Percentiles rank a stretch among this genome's conserved stretches.
Evolutionary conservation across 1,139 yeast species (phyloP).

Genomic region (Pneumocystis sp.): DNA sequence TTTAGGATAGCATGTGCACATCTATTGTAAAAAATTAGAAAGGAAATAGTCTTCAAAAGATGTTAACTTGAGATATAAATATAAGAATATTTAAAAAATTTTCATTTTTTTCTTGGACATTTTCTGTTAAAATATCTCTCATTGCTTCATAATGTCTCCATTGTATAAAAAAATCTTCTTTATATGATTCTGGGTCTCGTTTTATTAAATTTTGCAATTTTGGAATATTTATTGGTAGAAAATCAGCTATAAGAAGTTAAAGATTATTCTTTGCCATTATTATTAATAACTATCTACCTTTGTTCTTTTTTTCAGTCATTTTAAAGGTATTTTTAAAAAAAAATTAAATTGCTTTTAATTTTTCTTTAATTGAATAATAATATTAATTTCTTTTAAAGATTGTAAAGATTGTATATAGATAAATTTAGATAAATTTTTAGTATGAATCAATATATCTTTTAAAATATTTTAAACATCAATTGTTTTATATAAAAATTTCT

Average conservation of each 20-base stretch:
- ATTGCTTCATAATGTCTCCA: conserved; percentile 82
- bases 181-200: conserved; percentile 81
- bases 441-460: not conserved
- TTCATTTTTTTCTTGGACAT: conserved; percentile 32
- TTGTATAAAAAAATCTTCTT: conserved; percentile 85
- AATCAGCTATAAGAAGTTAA: conserved; percentile 72
- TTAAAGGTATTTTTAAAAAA: not conserved
- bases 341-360: not conserved
- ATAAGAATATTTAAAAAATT: conserved; percentile 79
- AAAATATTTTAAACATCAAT: not conserved
- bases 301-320: not conserved
- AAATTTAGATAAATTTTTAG: not conserved
- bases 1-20: conserved; percentile 53
- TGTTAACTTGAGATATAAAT: conserved; percentile 80
- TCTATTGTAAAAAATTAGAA: not conserved
- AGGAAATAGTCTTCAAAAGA: conserved; percentile 14
- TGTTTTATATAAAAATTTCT: not conserved
- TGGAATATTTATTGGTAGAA: conserved; percentile 81
- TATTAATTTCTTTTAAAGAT: too few species aligned
- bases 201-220: conserved; percentile 80
- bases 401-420: too few species aligned
- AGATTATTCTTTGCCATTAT: not conserved
- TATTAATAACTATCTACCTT: not conserved
- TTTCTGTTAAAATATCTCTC: conserved; percentile 65
- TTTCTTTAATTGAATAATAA: not conserved